These are phyloP conservation scores for Epichloe elymi DNA, from an alignment of 2,329 filamentous ascomycete genomes.

Conservation along the genomic window DNA sequence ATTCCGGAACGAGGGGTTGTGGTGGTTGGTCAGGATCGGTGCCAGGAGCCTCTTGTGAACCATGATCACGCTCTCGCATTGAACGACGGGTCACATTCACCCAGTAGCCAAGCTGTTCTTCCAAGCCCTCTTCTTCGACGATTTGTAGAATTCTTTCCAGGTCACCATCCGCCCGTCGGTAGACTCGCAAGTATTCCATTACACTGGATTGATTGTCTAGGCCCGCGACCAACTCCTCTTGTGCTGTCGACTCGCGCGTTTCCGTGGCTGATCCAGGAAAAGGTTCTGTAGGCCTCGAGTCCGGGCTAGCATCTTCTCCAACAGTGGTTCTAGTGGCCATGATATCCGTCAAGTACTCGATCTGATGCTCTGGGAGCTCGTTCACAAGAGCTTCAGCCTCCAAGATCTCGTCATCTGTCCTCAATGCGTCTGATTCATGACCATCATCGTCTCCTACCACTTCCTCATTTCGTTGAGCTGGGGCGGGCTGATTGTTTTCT, in stretches of 20 bases:
- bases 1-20: not conserved
- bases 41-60: not conserved
- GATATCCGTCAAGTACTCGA: not conserved
- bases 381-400: conserved; percentile 13
- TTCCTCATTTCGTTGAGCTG: conserved; percentile 9
- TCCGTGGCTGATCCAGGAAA: not conserved
- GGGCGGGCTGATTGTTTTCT: conserved; percentile 15
- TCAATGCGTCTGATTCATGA: conserved; percentile 14
- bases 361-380: not conserved
- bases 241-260: not conserved
- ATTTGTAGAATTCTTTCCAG: conserved; percentile 45
- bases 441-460: conserved; percentile 6
- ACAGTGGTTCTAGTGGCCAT: not conserved
- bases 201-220: conserved; percentile 13
- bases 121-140: conserved; percentile 45
- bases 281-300: not conserved
- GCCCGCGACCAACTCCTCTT: not conserved
- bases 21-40: not conserved
- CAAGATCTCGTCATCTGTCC: conserved; percentile 21
- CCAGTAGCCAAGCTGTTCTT: conserved; percentile 46
- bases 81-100: conserved; percentile 35
- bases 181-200: conserved; percentile 35
- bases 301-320: not conserved
- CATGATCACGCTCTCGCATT: conserved; percentile 13
- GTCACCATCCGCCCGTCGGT: conserved; percentile 46